phyloP scores from a whole-genome alignment of 768 basidiomycete genomes.

The Naganishia vishniacii region DNA sequence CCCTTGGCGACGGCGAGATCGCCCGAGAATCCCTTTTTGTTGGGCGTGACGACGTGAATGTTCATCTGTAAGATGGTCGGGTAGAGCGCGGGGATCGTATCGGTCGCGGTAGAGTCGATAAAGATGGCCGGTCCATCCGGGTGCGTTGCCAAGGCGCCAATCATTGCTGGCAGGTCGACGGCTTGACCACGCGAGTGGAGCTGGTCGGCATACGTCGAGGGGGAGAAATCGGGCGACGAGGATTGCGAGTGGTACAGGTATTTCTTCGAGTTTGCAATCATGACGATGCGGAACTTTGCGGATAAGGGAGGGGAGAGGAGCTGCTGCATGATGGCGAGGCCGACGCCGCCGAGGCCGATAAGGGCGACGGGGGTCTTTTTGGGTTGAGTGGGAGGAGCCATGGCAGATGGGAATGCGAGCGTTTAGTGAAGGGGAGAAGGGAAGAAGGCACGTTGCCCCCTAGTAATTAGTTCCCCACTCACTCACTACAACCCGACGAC shows the following conservation, averaged over 20 bases:
- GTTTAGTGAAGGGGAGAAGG: too few species aligned
- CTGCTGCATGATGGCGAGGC: constrained; percentile 77
- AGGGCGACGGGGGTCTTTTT: constrained; percentile 59
- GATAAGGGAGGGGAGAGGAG: constrained; percentile 60
- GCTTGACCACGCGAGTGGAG: constrained; percentile 52
- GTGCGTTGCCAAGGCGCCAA: constrained; percentile 42
- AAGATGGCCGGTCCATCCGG: constrained; percentile 55
- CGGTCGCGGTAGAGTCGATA: constrained; percentile 89
- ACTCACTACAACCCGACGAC: too few species aligned
- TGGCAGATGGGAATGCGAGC: too few species aligned
- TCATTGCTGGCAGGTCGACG: constrained; percentile 54
- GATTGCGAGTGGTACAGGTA: constrained; percentile 36
- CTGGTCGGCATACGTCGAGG: constrained; percentile 33
- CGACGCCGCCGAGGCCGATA: constrained; percentile 88
- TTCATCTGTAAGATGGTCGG: constrained; percentile 72
- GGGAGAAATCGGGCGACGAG: not conserved
- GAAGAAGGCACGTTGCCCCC: too few species aligned
- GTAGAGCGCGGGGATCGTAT: constrained; percentile 72
- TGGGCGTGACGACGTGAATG: constrained; percentile 85
- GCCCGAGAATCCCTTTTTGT: constrained; percentile 92
- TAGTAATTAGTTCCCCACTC: too few species aligned
- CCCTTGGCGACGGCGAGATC: constrained; percentile 61
- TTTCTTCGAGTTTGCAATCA: constrained; percentile 51
- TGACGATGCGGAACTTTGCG: constrained; percentile 48
- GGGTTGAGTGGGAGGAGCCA: constrained; percentile 6